These are phyloP conservation scores for Aurinia saxatilis DNA, from an alignment of 345 rosid genomes.

Conservation along the genomic window DNA sequence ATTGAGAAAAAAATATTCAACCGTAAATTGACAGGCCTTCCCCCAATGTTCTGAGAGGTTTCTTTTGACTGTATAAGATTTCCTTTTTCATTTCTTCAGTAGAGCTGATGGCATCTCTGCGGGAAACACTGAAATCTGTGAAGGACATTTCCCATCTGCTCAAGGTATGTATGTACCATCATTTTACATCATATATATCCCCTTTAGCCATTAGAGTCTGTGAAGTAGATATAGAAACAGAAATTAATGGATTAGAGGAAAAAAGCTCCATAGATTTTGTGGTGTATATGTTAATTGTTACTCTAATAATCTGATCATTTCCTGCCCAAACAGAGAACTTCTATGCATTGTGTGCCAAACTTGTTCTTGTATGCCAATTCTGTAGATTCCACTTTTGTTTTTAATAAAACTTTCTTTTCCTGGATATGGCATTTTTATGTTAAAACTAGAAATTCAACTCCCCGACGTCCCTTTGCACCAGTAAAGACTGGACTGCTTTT, in stretches of 20 bases:
- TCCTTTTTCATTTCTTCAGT: slow-evolving; percentile 78
- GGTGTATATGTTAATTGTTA: slow-evolving; percentile 19
- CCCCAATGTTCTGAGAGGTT: slow-evolving; percentile 6
- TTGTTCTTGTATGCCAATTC: background rate
- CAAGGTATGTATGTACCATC: slow-evolving; percentile 43
- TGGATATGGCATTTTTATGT: slow-evolving; percentile 24
- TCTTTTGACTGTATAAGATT: slow-evolving; percentile 57
- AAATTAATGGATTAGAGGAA: background rate
- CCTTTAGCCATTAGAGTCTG: slow-evolving; percentile 1
- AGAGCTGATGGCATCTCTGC: slow-evolving; percentile 73
- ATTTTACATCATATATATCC: background rate
- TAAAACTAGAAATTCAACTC: slow-evolving; percentile 78
- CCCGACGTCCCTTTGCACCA: slow-evolving; percentile 65
- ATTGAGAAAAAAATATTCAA: background rate
- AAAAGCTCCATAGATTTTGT: background rate
- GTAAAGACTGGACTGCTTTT: slow-evolving; percentile 82
- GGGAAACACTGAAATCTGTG: slow-evolving; percentile 76
- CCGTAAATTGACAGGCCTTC: background rate
- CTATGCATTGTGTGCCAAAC: background rate
- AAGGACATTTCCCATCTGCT: slow-evolving; percentile 76
- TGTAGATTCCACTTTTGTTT: background rate
- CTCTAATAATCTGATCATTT: background rate
- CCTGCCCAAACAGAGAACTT: background rate
- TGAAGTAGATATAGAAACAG: background rate
- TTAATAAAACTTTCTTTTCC: background rate